phyloP scores from a whole-genome alignment of 2,329 filamentous ascomycete species.

The Ascocoryne sarcoides region DNA sequence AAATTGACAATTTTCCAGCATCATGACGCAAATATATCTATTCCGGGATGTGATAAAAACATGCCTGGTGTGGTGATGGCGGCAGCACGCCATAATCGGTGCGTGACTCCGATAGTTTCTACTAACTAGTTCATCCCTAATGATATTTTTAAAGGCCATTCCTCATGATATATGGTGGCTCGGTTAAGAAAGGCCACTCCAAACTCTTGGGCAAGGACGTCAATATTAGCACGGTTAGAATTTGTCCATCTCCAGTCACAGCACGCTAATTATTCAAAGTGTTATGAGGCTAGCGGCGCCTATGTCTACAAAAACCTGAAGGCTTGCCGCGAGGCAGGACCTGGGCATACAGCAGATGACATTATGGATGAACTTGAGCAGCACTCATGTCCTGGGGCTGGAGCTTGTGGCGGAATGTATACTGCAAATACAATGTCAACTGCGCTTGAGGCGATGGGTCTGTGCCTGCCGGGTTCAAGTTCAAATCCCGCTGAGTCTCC shows the following conservation, averaged over 20 bases:
- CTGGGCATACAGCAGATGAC: conserved; percentile 60
- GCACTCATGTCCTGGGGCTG: conserved; percentile 60
- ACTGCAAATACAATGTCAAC: conserved; percentile 72
- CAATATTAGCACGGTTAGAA: conserved; percentile 61
- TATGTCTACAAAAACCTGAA: conserved; percentile 71
- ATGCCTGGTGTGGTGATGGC: conserved; percentile 87
- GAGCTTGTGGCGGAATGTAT: conserved; percentile 68
- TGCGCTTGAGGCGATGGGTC: conserved; percentile 63
- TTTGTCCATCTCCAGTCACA: neutral
- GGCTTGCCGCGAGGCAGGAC: conserved; percentile 45
- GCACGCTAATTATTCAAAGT: conserved; percentile 29
- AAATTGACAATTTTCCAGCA: conserved; percentile 32
- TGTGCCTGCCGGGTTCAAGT: conserved; percentile 59
- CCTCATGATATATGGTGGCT: conserved; percentile 91
- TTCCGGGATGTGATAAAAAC: conserved; percentile 95
- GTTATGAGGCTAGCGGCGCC: conserved; percentile 80
- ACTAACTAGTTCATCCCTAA: too few relatives aligned
- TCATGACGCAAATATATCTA: conserved; percentile 87
- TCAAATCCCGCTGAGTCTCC: conserved; percentile 60
- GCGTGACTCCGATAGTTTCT: neutral
- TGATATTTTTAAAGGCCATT: too few relatives aligned
- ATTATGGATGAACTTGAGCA: conserved; percentile 71
- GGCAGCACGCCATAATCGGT: conserved; percentile 83
- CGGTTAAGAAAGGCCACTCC: conserved; percentile 81
- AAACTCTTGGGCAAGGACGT: conserved; percentile 66